Evolutionary conservation across 2,329 filamentous ascomycete genomes (phyloP).

Genomic region (Aspergillus piperis): DNA sequence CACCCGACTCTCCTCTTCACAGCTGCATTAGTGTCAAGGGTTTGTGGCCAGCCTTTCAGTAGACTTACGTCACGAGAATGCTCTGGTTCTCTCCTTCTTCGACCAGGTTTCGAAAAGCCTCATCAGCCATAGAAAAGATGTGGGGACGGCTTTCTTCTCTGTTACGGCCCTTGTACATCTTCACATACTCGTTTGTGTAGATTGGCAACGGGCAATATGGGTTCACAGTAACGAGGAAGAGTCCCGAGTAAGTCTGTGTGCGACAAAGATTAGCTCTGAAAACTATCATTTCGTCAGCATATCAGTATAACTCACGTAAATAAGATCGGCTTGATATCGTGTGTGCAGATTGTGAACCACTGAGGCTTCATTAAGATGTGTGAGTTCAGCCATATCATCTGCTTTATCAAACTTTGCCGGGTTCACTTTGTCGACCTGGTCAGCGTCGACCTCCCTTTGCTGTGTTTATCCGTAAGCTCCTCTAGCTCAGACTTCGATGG

Average conservation of each 20-base stretch:
- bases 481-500: too few relatives aligned
- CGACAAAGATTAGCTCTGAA: background rate
- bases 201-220: slow-evolving; percentile 94
- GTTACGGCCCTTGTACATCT: slow-evolving; percentile 92
- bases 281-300: too few relatives aligned
- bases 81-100: slow-evolving; percentile 96
- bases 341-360: slow-evolving; percentile 96
- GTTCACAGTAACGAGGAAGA: slow-evolving; percentile 96
- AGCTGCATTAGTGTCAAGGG: background rate
- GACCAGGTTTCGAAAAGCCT: slow-evolving; percentile 92
- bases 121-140: slow-evolving; percentile 96
- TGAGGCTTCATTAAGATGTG: slow-evolving; percentile 94
- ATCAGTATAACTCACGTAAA: slow-evolving; percentile 62
- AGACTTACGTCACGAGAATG: slow-evolving; percentile 79
- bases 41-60: background rate
- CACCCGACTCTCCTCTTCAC: slow-evolving; percentile 81
- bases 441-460: slow-evolving; percentile 83
- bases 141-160: slow-evolving; percentile 95
- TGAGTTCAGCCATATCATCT: slow-evolving; percentile 98
- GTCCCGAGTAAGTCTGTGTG: slow-evolving; percentile 81
- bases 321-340: slow-evolving; percentile 92
- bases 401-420: slow-evolving; percentile 99
- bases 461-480: slow-evolving; percentile 41
- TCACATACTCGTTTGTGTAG: slow-evolving; percentile 94
- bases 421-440: slow-evolving; percentile 97